Conservation (phyloP, 2,329 filamentous ascomycete genomes). For the Ophiocordyceps robertsii region DNA sequence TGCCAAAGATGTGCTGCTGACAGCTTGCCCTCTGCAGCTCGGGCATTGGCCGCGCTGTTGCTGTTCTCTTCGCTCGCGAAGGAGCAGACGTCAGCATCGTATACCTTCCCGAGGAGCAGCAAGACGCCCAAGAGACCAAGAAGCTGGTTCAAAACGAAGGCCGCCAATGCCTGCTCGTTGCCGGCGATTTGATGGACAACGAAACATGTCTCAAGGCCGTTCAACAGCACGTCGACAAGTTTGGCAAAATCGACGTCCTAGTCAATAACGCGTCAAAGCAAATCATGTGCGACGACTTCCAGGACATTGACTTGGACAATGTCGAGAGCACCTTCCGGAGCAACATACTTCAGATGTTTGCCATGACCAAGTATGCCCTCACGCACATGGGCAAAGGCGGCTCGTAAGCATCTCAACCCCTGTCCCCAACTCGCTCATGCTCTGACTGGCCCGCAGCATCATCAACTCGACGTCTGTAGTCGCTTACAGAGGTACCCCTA, state of each 20-base stretch:
- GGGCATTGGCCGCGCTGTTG: constrained; percentile 40
- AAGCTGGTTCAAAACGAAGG: constrained; percentile 36
- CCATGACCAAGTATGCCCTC: constrained; percentile 42
- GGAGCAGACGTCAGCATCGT: constrained; percentile 42
- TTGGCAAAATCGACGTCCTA: constrained; percentile 32
- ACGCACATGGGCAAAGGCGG: constrained; percentile 38
- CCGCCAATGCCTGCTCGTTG: constrained; percentile 29
- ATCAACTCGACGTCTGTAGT: constrained; percentile 42
- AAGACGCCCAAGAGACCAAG: constrained; percentile 41
- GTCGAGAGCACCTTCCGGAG: constrained; percentile 43
- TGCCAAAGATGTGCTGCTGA: neutral
- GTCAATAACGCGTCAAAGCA: constrained; percentile 49
- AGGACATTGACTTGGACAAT: constrained; percentile 37
- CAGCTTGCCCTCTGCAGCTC: constrained; percentile 19
- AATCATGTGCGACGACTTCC: constrained; percentile 35
- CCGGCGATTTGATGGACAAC: constrained; percentile 34
- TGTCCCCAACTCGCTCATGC: too few relatives aligned
- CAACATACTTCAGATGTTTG: constrained; percentile 45
- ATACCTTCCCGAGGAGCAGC: constrained; percentile 40
- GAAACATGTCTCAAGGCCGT: constrained; percentile 36
- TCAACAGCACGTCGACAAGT: constrained; percentile 36
- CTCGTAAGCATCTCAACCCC: constrained; percentile 18
- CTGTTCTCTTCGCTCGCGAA: constrained; percentile 42
- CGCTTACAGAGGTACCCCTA: constrained; percentile 36
- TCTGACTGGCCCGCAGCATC: constrained; percentile 21